phyloP scores from a whole-genome alignment of 768 basidiomycete genomes.

The Lyophyllum semitale region DNA sequence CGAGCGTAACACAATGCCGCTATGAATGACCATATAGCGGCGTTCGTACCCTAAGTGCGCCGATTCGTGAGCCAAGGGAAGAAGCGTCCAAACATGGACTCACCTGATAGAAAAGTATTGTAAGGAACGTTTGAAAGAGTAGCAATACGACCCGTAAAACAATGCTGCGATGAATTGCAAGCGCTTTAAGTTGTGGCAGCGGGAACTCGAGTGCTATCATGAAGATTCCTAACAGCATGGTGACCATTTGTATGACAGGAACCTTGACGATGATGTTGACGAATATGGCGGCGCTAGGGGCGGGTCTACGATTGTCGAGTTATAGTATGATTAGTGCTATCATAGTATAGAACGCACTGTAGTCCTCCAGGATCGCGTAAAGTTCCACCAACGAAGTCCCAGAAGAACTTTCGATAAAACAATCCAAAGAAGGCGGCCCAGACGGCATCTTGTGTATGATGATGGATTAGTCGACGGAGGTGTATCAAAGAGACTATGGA shows the following conservation, averaged over 20 bases:
- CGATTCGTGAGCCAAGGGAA: slow-evolving; percentile 4
- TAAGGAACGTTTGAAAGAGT: slow-evolving; percentile 60
- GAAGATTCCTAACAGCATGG: slow-evolving; percentile 59
- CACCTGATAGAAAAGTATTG: slow-evolving; percentile 79
- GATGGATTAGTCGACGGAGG: slow-evolving; percentile 8
- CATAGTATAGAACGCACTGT: slow-evolving; percentile 52
- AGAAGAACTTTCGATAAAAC: slow-evolving; percentile 92
- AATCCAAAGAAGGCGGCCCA: slow-evolving; percentile 84
- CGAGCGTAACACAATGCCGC: slow-evolving; percentile 68
- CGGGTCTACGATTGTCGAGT: slow-evolving; percentile 46
- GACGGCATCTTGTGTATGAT: slow-evolving; percentile 55
- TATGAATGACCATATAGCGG: slow-evolving; percentile 77
- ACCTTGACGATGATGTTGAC: slow-evolving; percentile 73
- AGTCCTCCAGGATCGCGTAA: slow-evolving; percentile 78
- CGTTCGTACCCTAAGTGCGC: slow-evolving; percentile 74
- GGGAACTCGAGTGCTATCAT: slow-evolving; percentile 77
- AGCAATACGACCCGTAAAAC: slow-evolving; percentile 63
- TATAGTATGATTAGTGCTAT: neutral
- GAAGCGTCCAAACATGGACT: slow-evolving; percentile 12
- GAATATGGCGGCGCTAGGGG: slow-evolving; percentile 62
- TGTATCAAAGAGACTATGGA: neutral
- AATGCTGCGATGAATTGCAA: slow-evolving; percentile 66
- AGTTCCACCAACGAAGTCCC: slow-evolving; percentile 88
- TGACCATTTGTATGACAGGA: slow-evolving; percentile 73
- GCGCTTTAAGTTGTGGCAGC: slow-evolving; percentile 53